phyloP scores from a whole-genome alignment of 2,329 filamentous ascomycete species.

The Exophiala xenobiotica region DNA sequence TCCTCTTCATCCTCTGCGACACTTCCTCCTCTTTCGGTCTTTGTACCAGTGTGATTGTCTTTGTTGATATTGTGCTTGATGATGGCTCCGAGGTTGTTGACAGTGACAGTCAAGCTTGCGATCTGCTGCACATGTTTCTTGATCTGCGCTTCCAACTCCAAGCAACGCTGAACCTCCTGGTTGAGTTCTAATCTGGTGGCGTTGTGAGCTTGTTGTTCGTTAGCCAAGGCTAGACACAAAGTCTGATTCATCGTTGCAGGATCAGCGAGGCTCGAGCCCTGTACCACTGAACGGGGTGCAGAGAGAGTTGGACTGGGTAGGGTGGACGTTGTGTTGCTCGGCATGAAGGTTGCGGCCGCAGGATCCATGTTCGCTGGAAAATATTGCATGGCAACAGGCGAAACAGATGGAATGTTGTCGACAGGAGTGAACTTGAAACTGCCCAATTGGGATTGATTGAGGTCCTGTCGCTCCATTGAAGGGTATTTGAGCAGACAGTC shows the following conservation, averaged over 20 bases:
- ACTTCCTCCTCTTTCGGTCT: background rate
- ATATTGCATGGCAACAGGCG: background rate
- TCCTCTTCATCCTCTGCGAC: slow-evolving; percentile 9
- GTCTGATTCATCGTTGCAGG: slow-evolving; percentile 12
- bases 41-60: background rate
- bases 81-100: slow-evolving; percentile 25
- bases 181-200: slow-evolving; percentile 18
- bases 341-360: slow-evolving; percentile 10
- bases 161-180: slow-evolving; percentile 12
- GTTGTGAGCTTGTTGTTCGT: slow-evolving; percentile 28
- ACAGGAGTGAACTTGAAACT: slow-evolving; percentile 32
- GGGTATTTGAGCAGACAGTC: slow-evolving; percentile 27
- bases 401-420: slow-evolving; percentile 13
- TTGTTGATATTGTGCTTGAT: slow-evolving; percentile 24
- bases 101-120: slow-evolving; percentile 17
- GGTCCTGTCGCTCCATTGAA: slow-evolving; percentile 30
- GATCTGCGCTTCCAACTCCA: slow-evolving; percentile 16
- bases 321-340: no score
- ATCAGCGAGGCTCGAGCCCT: slow-evolving; percentile 1
- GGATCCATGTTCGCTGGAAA: slow-evolving; percentile 15
- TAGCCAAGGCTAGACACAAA: slow-evolving; percentile 21
- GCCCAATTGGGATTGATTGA: slow-evolving; percentile 30
- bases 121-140: slow-evolving; percentile 15
- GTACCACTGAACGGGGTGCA: background rate
- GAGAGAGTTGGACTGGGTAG: slow-evolving; percentile 1